Evolutionary conservation across 108 stramenopile genomes (phyloP).

Genomic region (Cyclotella distinguenda): DNA sequence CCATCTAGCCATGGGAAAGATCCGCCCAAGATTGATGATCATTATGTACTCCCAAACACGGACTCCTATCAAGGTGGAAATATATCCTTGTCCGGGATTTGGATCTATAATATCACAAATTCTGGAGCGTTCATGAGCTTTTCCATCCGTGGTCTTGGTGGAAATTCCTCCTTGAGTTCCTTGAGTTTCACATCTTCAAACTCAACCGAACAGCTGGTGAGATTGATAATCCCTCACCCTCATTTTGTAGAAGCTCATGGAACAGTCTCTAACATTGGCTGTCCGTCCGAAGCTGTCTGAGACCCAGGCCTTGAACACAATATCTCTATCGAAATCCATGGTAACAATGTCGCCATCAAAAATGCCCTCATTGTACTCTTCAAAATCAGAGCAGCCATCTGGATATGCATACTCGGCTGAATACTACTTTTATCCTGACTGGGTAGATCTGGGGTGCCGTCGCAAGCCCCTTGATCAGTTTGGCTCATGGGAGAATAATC

Average conservation of each 20-base stretch:
- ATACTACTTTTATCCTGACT: neutral
- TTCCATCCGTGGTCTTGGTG: neutral
- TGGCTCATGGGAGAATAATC: slow-evolving; percentile 8
- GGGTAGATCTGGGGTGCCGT: neutral
- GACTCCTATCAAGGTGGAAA: slow-evolving; percentile 53
- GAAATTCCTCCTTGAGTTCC: too few relatives aligned
- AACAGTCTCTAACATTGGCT: too few relatives aligned
- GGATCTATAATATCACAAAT: slow-evolving; percentile 2
- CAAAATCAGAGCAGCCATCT: neutral
- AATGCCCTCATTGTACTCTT: neutral
- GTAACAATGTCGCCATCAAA: neutral
- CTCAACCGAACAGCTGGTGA: too few relatives aligned
- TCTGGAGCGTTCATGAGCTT: slow-evolving; percentile 3
- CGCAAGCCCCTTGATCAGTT: neutral
- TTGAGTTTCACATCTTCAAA: too few relatives aligned
- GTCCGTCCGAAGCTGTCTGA: too few relatives aligned
- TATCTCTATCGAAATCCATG: too few relatives aligned
- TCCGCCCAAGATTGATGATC: slow-evolving; percentile 42
- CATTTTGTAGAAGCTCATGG: too few relatives aligned
- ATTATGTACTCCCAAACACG: slow-evolving; percentile 17
- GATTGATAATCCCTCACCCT: too few relatives aligned
- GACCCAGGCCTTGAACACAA: too few relatives aligned
- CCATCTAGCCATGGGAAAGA: slow-evolving; percentile 4
- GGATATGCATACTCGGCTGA: neutral
- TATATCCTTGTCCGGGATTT: slow-evolving; percentile 36